phyloP scores from a whole-genome alignment of 2,329 filamentous ascomycete species.

The Rasamsonia emersonii region DNA sequence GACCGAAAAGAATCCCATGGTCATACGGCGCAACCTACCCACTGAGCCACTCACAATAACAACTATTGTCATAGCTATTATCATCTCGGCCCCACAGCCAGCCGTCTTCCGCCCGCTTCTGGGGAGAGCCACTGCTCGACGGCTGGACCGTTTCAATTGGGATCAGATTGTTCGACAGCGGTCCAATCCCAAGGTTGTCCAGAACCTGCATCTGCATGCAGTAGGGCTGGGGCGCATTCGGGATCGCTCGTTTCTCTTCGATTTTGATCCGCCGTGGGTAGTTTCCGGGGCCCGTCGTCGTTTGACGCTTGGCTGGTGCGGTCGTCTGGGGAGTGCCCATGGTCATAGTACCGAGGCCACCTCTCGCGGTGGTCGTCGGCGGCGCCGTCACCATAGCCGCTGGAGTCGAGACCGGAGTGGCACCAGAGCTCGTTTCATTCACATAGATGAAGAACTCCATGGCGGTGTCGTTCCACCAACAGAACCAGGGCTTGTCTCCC shows the following conservation, averaged over 20 bases:
- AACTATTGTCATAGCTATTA: background rate
- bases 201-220: conserved; percentile 57
- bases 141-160: conserved; percentile 27
- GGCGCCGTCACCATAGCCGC: conserved; percentile 2
- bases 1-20: no score
- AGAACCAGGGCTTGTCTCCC: conserved; percentile 61
- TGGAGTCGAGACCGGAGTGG: conserved; percentile 14
- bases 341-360: conserved; percentile 3
- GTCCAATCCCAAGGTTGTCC: conserved; percentile 34
- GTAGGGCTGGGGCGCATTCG: conserved; percentile 42
- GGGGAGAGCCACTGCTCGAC: background rate
- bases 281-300: conserved; percentile 3
- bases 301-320: conserved; percentile 12
- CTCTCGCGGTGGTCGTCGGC: conserved; percentile 3
- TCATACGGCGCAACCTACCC: no score
- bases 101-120: background rate
- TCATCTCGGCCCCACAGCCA: background rate
- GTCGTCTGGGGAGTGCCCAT: conserved; percentile 11
- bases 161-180: conserved; percentile 20
- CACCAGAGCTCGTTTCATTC: conserved; percentile 38
- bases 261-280: conserved; percentile 56
- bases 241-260: conserved; percentile 51
- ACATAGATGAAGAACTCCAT: conserved; percentile 61
- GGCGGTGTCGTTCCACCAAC: conserved; percentile 59
- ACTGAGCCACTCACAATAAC: conserved; percentile 10